Percentiles rank a stretch among this genome's conserved stretches.
These are phyloP conservation scores for Suillus fuscotomentosus DNA, from an alignment of 768 basidiomycete species.

Conservation along the genomic window DNA sequence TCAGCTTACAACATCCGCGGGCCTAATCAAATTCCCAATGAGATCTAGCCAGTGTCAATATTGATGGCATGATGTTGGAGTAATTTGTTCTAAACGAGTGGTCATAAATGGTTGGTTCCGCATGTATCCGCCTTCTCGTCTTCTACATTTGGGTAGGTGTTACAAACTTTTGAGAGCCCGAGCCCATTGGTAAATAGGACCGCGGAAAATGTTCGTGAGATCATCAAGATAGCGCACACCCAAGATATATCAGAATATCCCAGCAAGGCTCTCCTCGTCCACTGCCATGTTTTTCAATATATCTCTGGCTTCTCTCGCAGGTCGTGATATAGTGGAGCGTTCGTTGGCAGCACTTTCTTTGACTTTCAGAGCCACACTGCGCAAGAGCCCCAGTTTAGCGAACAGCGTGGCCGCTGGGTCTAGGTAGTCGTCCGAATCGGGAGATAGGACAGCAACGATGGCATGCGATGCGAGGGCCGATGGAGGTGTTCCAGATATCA, in stretches of 20 bases:
- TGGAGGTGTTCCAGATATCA: conserved; percentile 66
- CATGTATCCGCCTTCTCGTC: not conserved
- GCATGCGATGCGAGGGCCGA: conserved; percentile 60
- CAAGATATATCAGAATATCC: conserved; percentile 21
- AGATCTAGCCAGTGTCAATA: too few species aligned
- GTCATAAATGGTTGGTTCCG: too few species aligned
- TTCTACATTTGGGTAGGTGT: not conserved
- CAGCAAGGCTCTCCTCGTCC: conserved; percentile 23
- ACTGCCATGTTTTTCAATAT: conserved; percentile 42
- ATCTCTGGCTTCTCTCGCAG: conserved; percentile 82
- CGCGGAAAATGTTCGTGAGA: not conserved
- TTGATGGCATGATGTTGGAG: too few species aligned
- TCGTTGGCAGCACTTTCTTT: conserved; percentile 68
- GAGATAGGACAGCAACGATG: conserved; percentile 54
- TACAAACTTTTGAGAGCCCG: not conserved
- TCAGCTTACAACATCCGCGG: too few species aligned
- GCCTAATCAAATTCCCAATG: too few species aligned
- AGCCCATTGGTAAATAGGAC: not conserved
- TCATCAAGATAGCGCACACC: not conserved
- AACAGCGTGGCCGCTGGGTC: conserved; percentile 36
- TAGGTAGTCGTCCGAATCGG: conserved; percentile 38
- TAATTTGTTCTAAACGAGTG: too few species aligned
- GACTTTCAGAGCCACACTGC: conserved; percentile 70
- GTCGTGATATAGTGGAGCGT: conserved; percentile 68
- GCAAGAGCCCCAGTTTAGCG: conserved; percentile 65